These are phyloP conservation scores for Fusarium mundagurra DNA, from an alignment of 2,329 filamentous ascomycete genomes.

Conservation along the genomic window DNA sequence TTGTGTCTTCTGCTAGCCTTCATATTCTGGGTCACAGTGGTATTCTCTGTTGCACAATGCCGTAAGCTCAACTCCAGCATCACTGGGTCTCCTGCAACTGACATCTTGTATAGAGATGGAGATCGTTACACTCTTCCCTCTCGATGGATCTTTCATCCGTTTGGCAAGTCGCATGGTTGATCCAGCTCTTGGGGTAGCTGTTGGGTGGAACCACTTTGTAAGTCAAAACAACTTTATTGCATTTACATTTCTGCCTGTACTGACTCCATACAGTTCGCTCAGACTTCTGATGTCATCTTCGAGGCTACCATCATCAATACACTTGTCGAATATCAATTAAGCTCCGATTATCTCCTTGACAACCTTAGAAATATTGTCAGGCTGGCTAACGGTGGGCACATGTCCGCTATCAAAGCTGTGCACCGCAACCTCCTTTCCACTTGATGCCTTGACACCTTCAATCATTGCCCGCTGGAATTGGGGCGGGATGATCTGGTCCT, in stretches of 20 bases:
- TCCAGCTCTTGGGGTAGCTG: neutral
- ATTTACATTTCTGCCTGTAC: neutral
- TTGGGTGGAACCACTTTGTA: neutral
- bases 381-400: neutral
- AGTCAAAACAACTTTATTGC: neutral
- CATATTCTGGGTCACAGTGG: neutral
- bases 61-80: neutral
- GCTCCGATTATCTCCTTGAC: constrained; percentile 4
- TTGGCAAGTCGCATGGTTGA: neutral
- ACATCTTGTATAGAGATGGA: neutral
- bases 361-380: neutral
- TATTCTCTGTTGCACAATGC: neutral
- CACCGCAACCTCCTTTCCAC: neutral
- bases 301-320: neutral
- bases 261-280: neutral
- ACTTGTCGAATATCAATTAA: neutral
- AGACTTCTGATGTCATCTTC: neutral
- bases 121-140: neutral
- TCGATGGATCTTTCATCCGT: neutral
- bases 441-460: neutral
- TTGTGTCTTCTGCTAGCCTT: neutral
- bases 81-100: neutral
- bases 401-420: constrained; percentile 7
- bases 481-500: constrained; percentile 6
- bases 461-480: constrained; percentile 15